A percentile compares a stretch with the other conserved stretches of the same genome.
Conservation (phyloP, 1,284 basidiomycete species). For the Sphaerobolus stellatus region DNA sequence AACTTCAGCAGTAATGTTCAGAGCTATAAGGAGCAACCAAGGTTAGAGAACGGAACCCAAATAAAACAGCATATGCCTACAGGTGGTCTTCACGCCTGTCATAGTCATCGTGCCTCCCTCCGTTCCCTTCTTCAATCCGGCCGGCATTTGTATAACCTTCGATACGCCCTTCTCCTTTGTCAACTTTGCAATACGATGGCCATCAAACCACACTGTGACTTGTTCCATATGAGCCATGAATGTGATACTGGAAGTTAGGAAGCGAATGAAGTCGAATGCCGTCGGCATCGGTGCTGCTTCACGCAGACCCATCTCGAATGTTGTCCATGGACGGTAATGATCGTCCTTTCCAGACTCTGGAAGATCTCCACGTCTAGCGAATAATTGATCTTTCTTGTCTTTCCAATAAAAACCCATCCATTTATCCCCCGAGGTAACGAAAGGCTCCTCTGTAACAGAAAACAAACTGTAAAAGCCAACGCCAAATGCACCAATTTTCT, state of each 20-base stretch:
- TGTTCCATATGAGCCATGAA: conserved; percentile 86
- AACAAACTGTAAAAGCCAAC: conserved; percentile 83
- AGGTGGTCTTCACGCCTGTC: conserved; percentile 37
- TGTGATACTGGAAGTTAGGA: conserved; percentile 89
- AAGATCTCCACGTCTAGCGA: conserved; percentile 72
- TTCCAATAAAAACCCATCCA: conserved; percentile 99
- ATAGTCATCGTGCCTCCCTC: conserved; percentile 32
- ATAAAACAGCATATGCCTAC: conserved; percentile 13
- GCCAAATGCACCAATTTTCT: conserved; percentile 85
- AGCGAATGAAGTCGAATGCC: conserved; percentile 84
- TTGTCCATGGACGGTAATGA: conserved; percentile 68
- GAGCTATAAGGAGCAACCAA: conserved; percentile 40
- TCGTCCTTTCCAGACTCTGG: conserved; percentile 39
- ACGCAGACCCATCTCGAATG: conserved; percentile 88
- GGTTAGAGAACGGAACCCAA: conserved; percentile 3
- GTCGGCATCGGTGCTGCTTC: conserved; percentile 82
- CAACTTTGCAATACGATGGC: conserved; percentile 72
- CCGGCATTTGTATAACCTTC: conserved; percentile 57
- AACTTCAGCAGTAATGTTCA: conserved; percentile 81
- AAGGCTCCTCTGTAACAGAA: conserved; percentile 88
- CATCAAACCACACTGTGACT: conserved; percentile 80
- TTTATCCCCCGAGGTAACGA: conserved; percentile 85
- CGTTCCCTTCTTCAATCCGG: conserved; percentile 40
- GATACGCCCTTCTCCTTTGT: conserved; percentile 67
- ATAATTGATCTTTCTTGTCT: conserved; percentile 77